Conservation (phyloP, 2,329 filamentous ascomycete species). For the Alternaria triticina region DNA sequence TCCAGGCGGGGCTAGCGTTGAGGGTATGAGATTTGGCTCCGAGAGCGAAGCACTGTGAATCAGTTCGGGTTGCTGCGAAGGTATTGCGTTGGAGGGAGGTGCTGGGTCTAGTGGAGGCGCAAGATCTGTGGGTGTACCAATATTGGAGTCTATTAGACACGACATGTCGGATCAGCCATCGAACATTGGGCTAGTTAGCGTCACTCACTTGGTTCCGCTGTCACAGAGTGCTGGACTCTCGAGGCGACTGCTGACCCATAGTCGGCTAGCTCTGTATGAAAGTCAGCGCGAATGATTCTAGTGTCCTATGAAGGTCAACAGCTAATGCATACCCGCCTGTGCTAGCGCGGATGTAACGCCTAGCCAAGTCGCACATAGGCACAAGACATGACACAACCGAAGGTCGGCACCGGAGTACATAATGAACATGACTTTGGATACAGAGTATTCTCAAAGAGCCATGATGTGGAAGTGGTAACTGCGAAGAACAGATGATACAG, state of each 20-base stretch:
- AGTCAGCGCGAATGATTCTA: conserved; percentile 20
- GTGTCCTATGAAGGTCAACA: conserved; percentile 3
- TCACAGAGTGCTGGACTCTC: conserved; percentile 17
- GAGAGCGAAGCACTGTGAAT: not conserved
- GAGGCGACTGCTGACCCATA: conserved; percentile 8
- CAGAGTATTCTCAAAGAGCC: conserved; percentile 6
- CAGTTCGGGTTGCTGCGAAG: conserved; percentile 10
- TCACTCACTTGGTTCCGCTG: conserved; percentile 26
- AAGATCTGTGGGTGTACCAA: conserved; percentile 10
- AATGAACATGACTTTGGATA: conserved; percentile 17
- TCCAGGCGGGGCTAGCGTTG: conserved; percentile 1
- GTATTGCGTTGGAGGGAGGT: conserved; percentile 7
- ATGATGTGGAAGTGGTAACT: conserved; percentile 12
- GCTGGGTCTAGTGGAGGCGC: conserved; percentile 2
- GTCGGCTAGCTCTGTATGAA: conserved; percentile 17
- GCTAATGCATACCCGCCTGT: conserved; percentile 28
- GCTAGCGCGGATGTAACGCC: conserved; percentile 21
- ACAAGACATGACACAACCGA: conserved; percentile 27
- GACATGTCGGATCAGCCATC: not conserved
- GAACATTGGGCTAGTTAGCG: not conserved
- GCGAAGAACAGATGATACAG: conserved; percentile 18
- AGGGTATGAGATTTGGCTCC: conserved; percentile 7
- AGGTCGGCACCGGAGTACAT: conserved; percentile 7
- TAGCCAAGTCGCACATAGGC: conserved; percentile 26
- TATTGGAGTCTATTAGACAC: not conserved